Conservation (phyloP, 805 yeast species). For the Sugiyamaella lignohabitans region DNA sequence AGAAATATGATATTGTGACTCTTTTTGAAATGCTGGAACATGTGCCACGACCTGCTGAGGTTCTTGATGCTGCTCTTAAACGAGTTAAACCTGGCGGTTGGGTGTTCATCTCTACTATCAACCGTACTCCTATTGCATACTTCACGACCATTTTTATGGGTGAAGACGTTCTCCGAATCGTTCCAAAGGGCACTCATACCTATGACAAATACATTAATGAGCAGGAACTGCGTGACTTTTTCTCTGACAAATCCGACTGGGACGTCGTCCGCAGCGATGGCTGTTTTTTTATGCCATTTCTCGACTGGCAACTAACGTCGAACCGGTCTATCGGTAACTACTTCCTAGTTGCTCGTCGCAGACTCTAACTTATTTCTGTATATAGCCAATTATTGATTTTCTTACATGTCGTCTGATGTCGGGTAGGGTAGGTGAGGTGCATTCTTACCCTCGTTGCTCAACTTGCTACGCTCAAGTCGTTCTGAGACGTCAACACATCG, state of each 20-base stretch:
- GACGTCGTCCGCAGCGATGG: slow-evolving; percentile 67
- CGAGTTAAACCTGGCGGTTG: slow-evolving; percentile 76
- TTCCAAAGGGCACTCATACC: slow-evolving; percentile 90
- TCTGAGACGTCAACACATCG: neutral
- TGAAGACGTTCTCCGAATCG: slow-evolving; percentile 70
- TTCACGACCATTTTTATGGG: slow-evolving; percentile 89
- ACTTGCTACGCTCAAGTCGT: too few relatives aligned
- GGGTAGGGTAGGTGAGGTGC: too few relatives aligned
- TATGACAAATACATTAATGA: slow-evolving; percentile 79
- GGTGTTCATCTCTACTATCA: slow-evolving; percentile 84
- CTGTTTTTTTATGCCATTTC: slow-evolving; percentile 71
- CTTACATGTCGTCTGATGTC: too few relatives aligned
- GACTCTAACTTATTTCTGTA: neutral
- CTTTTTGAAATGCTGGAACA: slow-evolving; percentile 95
- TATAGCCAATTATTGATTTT: neutral
- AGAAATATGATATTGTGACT: slow-evolving; percentile 67
- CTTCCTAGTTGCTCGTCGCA: slow-evolving; percentile 63
- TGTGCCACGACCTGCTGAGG: slow-evolving; percentile 75
- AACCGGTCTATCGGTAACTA: slow-evolving; percentile 68
- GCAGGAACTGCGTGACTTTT: slow-evolving; percentile 62
- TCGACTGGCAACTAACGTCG: slow-evolving; percentile 67
- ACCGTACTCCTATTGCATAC: slow-evolving; percentile 81
- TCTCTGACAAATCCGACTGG: slow-evolving; percentile 43
- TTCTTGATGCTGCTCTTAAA: slow-evolving; percentile 59
- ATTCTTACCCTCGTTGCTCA: neutral